Base-by-base conservation (phyloP, 2,329 filamentous ascomycete species). In the Botrytis porri region DNA sequence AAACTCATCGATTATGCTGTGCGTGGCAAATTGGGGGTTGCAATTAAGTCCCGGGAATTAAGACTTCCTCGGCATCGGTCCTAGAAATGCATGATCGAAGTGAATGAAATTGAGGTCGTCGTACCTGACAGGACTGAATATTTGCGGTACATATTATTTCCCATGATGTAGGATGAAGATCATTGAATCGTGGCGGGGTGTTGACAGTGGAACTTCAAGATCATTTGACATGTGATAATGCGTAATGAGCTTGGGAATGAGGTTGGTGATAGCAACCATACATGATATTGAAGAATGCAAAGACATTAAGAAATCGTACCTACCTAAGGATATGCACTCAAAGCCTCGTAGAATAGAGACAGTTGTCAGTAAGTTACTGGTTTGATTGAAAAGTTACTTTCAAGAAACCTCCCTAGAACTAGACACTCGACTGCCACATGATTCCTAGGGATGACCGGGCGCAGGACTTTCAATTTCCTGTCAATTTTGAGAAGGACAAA, bases 191-290 rank as follows among this genome's bases (percentile, higher is more conserved):
- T 57, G 48, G 64, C 25, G 16, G 48, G 64, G 64, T 37, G 45
- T 54, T 57, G 18, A 39, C 32, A 29, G 29, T 54, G 25, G 35
- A 45, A 48, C 18, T 62, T 62, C 10, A n/a, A 32, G 25, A 67
- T 32, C 18, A 67, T 54, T 57, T 67, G 32, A 57, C 64, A 67
- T 67, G 64, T 67, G 64, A 67, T 41, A 57, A 67, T 67, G 45
- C 48, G 25, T 57, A 35, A 35, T 67, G 64, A 37, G 16, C 64
- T 32, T 32, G 45, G 48, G 64, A 67, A 67, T 67, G 64, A 57
- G 32, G 45, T 37, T 29, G 37, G 37, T 54, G 48, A 22, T 37
- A n/a, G 35, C 16, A 54, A 29, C 14, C n/a, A 41, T 39, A 54
- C 25, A 39, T 22, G 35, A 29, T 10, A 18, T 25, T 39, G 37